Evolutionary conservation across 2,329 filamentous ascomycete genomes (phyloP).

Genomic region (Paraphoma chrysanthemicola): DNA sequence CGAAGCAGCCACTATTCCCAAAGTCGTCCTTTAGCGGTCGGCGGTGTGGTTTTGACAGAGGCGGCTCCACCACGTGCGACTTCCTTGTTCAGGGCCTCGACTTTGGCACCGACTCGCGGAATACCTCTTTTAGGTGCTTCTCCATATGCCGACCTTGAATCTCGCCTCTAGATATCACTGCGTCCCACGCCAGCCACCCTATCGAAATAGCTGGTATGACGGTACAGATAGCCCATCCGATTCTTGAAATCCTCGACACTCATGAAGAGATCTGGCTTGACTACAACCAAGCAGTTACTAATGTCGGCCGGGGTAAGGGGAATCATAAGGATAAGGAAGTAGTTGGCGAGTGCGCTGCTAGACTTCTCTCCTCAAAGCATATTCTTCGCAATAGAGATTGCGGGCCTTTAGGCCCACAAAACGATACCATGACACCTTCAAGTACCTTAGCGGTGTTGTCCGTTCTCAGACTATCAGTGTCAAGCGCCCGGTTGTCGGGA

Average conservation of each 20-base stretch:
- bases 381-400: slow-evolving; percentile 84
- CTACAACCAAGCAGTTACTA: slow-evolving; percentile 70
- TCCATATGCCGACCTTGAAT: slow-evolving; percentile 20
- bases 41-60: slow-evolving; percentile 15
- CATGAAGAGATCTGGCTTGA: slow-evolving; percentile 80
- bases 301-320: slow-evolving; percentile 72
- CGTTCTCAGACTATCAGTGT: slow-evolving; percentile 71
- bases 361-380: slow-evolving; percentile 82
- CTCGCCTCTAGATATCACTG: slow-evolving; percentile 62
- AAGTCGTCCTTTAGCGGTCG: slow-evolving; percentile 20
- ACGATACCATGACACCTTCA: slow-evolving; percentile 77
- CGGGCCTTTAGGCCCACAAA: slow-evolving; percentile 87
- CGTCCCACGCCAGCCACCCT: slow-evolving; percentile 61
- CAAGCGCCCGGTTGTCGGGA: slow-evolving; percentile 77
- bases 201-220: slow-evolving; percentile 60
- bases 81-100: slow-evolving; percentile 59
- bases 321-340: slow-evolving; percentile 78
- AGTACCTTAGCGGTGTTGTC: slow-evolving; percentile 75
- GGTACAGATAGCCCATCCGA: slow-evolving; percentile 66
- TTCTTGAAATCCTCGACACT: slow-evolving; percentile 71
- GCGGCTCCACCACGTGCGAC: slow-evolving; percentile 53
- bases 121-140: slow-evolving; percentile 54
- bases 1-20: slow-evolving; percentile 3
- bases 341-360: slow-evolving; percentile 78
- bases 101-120: slow-evolving; percentile 57